A percentile compares a stretch with the other conserved stretches of the same genome.
These are phyloP conservation scores for Rosellinia necatrix DNA, from an alignment of 2,329 filamentous ascomycete species.

Conservation along the genomic window DNA sequence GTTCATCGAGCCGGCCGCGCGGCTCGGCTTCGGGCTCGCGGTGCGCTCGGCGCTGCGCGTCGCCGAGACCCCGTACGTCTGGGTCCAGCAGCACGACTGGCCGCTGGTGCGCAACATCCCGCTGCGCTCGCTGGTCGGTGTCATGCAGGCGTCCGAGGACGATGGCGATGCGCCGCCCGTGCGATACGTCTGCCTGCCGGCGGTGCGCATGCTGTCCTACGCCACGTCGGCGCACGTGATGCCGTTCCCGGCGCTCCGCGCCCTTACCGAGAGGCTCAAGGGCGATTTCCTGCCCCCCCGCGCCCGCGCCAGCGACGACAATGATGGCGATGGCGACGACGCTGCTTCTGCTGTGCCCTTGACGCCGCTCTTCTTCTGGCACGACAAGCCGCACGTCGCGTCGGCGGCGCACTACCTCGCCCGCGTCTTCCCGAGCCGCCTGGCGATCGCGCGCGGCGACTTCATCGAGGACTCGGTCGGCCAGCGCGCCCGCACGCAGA, in stretches of 20 bases:
- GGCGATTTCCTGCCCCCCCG: conserved; percentile 39
- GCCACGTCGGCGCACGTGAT: conserved; percentile 52
- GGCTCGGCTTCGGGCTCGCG: conserved; percentile 58
- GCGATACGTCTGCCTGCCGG: conserved; percentile 59
- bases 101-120: conserved; percentile 52
- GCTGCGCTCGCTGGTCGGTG: conserved; percentile 47
- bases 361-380: conserved; percentile 63
- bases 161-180: conserved; percentile 45
- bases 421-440: conserved; percentile 53
- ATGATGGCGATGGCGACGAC: background rate
- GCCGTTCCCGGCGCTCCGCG: conserved; percentile 47
- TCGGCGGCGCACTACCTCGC: conserved; percentile 54
- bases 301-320: background rate
- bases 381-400: conserved; percentile 61
- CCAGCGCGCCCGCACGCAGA: conserved; percentile 58
- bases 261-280: conserved; percentile 49
- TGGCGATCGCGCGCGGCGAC: conserved; percentile 55
- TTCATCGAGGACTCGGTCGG: conserved; percentile 63
- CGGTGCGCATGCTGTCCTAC: conserved; percentile 57
- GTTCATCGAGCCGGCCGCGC: conserved; percentile 53
- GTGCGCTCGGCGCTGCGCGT: conserved; percentile 56
- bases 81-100: conserved; percentile 65
- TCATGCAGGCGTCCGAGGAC: conserved; percentile 48
- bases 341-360: too few relatives aligned
- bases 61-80: conserved; percentile 56